Evolutionary conservation across 2,329 filamentous ascomycete genomes (phyloP).

Genomic region (Colletotrichum magnum): DNA sequence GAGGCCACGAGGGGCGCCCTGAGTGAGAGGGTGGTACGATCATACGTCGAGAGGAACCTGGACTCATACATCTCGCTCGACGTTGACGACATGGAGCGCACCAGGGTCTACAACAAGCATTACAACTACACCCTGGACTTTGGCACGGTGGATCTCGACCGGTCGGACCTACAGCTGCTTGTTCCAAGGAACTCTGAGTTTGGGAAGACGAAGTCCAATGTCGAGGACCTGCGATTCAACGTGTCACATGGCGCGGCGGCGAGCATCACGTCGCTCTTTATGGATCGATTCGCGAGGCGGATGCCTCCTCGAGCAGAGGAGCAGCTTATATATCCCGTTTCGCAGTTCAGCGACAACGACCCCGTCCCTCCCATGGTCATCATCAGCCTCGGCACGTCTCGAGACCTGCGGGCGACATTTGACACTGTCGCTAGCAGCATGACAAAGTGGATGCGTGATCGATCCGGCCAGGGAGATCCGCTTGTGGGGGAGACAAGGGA

Average conservation of each 20-base stretch:
- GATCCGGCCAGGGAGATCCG: not conserved
- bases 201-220: too few species aligned
- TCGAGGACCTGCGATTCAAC: constrained; percentile 2
- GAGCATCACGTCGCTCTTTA: not conserved
- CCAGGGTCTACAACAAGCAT: not conserved
- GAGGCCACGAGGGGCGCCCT: not conserved
- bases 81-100: not conserved
- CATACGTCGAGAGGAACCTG: not conserved
- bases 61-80: not conserved
- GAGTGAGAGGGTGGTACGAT: not conserved
- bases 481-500: not conserved
- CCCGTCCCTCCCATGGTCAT: not conserved
- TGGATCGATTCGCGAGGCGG: not conserved
- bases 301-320: not conserved
- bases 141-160: not conserved
- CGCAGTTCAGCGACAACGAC: not conserved
- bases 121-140: constrained; percentile 9
- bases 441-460: constrained; percentile 8
- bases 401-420: not conserved
- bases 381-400: not conserved
- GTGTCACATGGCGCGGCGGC: not conserved
- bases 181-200: not conserved
- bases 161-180: constrained; percentile 11
- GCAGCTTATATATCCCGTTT: not conserved
- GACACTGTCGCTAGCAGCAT: constrained; percentile 4